Conservation (phyloP, 176 grass and related monocot genomes). For the Avena atlantica region DNA sequence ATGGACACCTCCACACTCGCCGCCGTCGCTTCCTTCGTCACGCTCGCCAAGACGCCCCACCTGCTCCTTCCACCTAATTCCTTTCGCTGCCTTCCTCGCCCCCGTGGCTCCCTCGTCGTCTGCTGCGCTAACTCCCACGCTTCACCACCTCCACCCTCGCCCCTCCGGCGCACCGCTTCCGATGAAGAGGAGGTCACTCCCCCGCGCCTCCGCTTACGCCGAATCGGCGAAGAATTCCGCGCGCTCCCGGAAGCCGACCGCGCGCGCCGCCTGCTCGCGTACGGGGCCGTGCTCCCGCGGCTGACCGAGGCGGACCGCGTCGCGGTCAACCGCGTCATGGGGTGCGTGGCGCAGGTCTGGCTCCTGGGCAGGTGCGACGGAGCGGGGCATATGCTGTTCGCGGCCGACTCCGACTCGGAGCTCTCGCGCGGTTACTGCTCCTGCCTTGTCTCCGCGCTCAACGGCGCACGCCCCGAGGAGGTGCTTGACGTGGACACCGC, state of each 20-base stretch:
- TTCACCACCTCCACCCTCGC: constrained; percentile 24
- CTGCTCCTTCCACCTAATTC: background rate
- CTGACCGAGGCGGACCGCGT: constrained; percentile 58
- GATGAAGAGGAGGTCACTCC: background rate
- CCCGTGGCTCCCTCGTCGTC: constrained; percentile 30
- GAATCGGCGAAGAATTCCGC: constrained; percentile 69
- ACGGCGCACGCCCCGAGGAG: constrained; percentile 74
- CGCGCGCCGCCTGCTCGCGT: constrained; percentile 65
- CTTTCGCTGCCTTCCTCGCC: background rate
- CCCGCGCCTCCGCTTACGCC: constrained; percentile 48
- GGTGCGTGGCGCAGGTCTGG: constrained; percentile 83
- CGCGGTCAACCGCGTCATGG: constrained; percentile 84
- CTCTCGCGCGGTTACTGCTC: constrained; percentile 88
- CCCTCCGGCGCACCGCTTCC: constrained; percentile 35
- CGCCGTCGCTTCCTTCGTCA: constrained; percentile 27
- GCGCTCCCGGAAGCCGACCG: constrained; percentile 65
- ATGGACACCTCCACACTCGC: constrained; percentile 54
- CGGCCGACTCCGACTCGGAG: constrained; percentile 94
- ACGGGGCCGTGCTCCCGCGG: constrained; percentile 66
- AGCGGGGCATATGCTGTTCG: constrained; percentile 71
- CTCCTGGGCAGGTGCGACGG: constrained; percentile 32
- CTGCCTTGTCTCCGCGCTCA: constrained; percentile 72
- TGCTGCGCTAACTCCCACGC: constrained; percentile 50
- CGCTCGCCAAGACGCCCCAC: constrained; percentile 16
- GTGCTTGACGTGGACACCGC: constrained; percentile 65